These are phyloP conservation scores for Barnettozyma sp. DNA, from an alignment of 805 yeast species.

Conservation along the genomic window DNA sequence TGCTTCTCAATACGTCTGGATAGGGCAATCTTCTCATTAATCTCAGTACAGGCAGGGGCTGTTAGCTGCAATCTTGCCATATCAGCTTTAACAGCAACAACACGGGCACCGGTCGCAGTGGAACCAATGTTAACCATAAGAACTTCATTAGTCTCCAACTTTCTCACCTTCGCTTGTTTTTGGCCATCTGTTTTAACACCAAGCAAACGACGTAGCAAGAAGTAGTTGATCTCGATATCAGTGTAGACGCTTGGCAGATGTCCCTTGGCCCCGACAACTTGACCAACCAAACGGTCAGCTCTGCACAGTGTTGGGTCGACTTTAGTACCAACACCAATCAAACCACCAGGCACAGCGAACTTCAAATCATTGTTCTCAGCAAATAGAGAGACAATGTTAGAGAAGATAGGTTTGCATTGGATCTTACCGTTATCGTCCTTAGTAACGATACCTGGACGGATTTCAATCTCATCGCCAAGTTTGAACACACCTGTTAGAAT, in stretches of 20 bases:
- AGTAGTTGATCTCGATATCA: constrained; percentile 95
- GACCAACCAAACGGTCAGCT: constrained; percentile 98
- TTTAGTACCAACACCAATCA: constrained; percentile 98
- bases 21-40: constrained; percentile 95
- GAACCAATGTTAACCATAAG: constrained; percentile 99
- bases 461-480: constrained; percentile 96
- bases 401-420: constrained; percentile 93
- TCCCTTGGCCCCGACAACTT: constrained; percentile 97
- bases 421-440: constrained; percentile 83
- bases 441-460: constrained; percentile 98
- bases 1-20: constrained; percentile 99
- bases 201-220: constrained; percentile 89
- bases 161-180: constrained; percentile 94
- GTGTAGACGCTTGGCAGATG: constrained; percentile 93
- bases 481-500: constrained; percentile 95
- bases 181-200: constrained; percentile 99
- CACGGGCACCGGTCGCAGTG: constrained; percentile 99
- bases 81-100: constrained; percentile 95
- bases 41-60: constrained; percentile 97
- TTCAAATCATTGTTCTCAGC: constrained; percentile 97
- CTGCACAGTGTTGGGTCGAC: constrained; percentile 98
- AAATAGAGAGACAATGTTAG: constrained; percentile 86
- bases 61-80: constrained; percentile 97
- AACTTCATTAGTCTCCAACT: constrained; percentile 89
- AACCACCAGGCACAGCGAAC: constrained; percentile 99